Base-by-base conservation (phyloP, 2,329 filamentous ascomycete genomes). In the Pestalotiopsis sp. region DNA sequence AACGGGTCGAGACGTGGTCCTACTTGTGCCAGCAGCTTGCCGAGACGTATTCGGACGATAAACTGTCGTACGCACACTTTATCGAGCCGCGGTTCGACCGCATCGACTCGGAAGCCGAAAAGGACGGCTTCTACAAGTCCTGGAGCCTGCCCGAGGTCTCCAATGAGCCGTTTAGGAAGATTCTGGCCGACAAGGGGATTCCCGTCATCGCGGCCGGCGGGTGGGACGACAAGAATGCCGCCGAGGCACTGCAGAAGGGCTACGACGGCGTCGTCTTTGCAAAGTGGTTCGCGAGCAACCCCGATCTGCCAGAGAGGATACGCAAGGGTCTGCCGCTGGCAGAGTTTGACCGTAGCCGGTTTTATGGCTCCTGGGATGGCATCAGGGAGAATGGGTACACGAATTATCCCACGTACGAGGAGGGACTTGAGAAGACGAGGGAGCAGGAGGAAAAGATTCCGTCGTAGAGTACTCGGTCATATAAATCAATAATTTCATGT, bases 51-150 rank as follows among this genome's bases (percentile, higher is more conserved):
- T 72, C 76, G 4, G 65, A 74, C 13, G 71, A 78, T 17, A 68
- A 73, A 66, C 72, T 85, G 40, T 82, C 82, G 0, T 86, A 86
- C 68, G 80, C 85, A n/a, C 83, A 81, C 73, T 82, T 85, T 56
- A 81, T 86, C 66, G 84, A 85, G 74, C 84, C 84, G 74, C 76
- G 83, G 13, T 84, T 78, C 72, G 83, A 86, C 67, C 83, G 84
- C 74, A 80, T 85, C 64, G 68, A 68, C 63, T 68, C 68, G 2
- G 71, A 80, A 66, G 77, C 76, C 17, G 81, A 82, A 68, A 71
- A 78, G 68, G 75, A 81, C 40, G 78, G 79, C 23, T 78, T 83
- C 20, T 72, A 78, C n/a, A 74, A 75, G 14, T 80, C 80, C 62
- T 80, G 72, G 68, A 68, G 72, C 27, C 40, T 74, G 20, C 71